Evolutionary conservation across 2,329 filamentous ascomycete species (phyloP), one percentile per base, ranked within the genome.

Genomic region (Aspergillus sp.): DNA sequence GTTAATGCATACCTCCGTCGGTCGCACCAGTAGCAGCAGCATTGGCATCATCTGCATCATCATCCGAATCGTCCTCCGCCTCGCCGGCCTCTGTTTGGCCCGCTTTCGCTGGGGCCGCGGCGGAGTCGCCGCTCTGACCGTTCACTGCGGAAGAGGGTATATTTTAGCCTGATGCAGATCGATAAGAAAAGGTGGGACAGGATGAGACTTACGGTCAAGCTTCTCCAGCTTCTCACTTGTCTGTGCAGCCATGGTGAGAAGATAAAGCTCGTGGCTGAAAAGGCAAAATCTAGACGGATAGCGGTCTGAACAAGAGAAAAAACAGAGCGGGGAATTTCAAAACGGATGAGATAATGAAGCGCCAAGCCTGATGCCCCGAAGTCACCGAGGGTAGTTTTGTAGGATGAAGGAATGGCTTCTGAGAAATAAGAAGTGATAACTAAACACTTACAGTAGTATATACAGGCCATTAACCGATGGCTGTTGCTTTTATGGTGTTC

Each of bases 51-150:
- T 81, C 80, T 56, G 80, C 80, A 57, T 80, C 78, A 56, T 84
- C 81, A 50, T 84, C 82, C 20, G 81, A 83, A 58, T 83, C 81
- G 62, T 81, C 79, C 63, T 83, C 81, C 57, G 73, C 77, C 59
- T 82, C 79, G 59, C 72, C 78, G 58, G 78, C 70, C 59, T 74
- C 76, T 51, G 69, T 65, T 53, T 70, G 64, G 52, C 65, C 69
- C 50, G 67, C 66, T 56, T 68, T 61, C 54, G 71, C 65, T 55
- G 66, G 61, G 48, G 70, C 66, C 51, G 69, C 66, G 52, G 71
- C 70, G 48, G 72, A 71, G 58, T 71, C 70, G 60, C 67, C 69
- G 57, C 67, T 70, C 55, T 75, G 70, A 61, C 70, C 71, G 64
- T 74, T 74, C 66, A 77, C 76, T 78, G 58, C 22, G 18, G 50